Evolutionary conservation across 2,329 filamentous ascomycete species (phyloP).

Genomic region (Rosellinia necatrix): DNA sequence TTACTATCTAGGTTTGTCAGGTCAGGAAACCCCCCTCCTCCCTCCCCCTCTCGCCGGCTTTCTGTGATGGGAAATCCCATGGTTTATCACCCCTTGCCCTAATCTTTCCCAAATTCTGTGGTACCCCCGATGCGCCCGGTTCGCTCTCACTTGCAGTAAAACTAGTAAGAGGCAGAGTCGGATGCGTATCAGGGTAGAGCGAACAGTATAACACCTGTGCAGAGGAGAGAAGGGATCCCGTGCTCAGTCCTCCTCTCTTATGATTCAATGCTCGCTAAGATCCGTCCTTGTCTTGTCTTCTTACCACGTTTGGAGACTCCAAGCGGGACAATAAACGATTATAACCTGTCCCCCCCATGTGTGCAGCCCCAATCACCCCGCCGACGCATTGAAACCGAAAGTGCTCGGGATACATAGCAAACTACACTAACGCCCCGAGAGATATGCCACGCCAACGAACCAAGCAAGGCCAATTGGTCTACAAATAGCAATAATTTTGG

Average conservation of each 20-base stretch:
- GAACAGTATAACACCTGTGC: too few relatives aligned
- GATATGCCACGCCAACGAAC: too few relatives aligned
- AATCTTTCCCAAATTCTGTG: background rate
- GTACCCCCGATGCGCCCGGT: background rate
- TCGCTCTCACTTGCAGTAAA: background rate
- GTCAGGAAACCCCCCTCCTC: background rate
- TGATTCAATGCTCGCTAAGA: too few relatives aligned
- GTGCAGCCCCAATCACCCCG: constrained; percentile 5
- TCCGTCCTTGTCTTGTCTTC: too few relatives aligned
- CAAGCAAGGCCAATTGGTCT: too few relatives aligned
- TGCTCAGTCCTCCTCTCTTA: too few relatives aligned
- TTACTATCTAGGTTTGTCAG: background rate
- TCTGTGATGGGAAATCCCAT: constrained; percentile 15
- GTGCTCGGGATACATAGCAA: background rate
- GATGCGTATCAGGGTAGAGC: background rate
- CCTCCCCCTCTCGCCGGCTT: too few relatives aligned
- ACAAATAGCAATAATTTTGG: too few relatives aligned
- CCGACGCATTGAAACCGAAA: constrained; percentile 1
- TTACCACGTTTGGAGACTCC: constrained; percentile 1
- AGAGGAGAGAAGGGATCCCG: too few relatives aligned
- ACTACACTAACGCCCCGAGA: too few relatives aligned
- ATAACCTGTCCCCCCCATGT: too few relatives aligned
- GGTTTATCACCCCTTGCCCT: background rate
- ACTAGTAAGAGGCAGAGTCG: background rate
- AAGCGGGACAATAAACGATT: too few relatives aligned